phyloP scores from a whole-genome alignment of 768 basidiomycete genomes.

The Lentinula guzmanii region DNA sequence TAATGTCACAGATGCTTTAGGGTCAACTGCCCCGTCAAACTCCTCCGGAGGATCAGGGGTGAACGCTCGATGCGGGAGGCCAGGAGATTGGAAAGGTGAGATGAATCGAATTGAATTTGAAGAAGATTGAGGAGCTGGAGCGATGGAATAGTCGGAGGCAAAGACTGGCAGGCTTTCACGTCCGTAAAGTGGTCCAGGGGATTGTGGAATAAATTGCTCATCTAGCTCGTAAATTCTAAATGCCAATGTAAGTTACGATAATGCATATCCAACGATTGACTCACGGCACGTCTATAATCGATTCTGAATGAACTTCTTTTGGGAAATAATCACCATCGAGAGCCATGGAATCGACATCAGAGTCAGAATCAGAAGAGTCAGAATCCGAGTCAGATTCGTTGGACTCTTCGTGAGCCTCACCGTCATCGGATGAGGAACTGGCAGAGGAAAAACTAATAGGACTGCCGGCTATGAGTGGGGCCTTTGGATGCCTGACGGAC shows the following conservation, averaged over 20 bases:
- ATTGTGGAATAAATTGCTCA: neutral
- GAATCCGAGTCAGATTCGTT: conserved; percentile 11
- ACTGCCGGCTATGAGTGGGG: neutral
- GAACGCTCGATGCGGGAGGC: neutral
- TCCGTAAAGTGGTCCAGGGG: neutral
- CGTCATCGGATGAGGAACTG: neutral
- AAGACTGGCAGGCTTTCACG: neutral
- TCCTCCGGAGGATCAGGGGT: neutral
- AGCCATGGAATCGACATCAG: conserved; percentile 14
- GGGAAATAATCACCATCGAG: neutral
- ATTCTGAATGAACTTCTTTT: neutral
- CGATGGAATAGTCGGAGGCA: neutral
- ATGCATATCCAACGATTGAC: neutral
- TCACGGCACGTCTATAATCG: neutral
- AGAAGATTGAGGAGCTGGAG: neutral
- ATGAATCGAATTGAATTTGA: neutral
- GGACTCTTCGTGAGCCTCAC: neutral
- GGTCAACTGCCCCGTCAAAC: neutral
- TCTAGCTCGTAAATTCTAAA: neutral
- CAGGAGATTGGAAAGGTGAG: neutral
- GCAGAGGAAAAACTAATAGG: neutral
- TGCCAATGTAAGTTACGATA: neutral
- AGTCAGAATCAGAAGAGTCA: conserved; percentile 17
- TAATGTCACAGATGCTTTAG: neutral
- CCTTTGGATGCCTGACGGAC: neutral